Evolutionary conservation across 2,329 filamentous ascomycete genomes (phyloP), one percentile per base, ranked within the genome.

Genomic region (Emydomyces testavorans): DNA sequence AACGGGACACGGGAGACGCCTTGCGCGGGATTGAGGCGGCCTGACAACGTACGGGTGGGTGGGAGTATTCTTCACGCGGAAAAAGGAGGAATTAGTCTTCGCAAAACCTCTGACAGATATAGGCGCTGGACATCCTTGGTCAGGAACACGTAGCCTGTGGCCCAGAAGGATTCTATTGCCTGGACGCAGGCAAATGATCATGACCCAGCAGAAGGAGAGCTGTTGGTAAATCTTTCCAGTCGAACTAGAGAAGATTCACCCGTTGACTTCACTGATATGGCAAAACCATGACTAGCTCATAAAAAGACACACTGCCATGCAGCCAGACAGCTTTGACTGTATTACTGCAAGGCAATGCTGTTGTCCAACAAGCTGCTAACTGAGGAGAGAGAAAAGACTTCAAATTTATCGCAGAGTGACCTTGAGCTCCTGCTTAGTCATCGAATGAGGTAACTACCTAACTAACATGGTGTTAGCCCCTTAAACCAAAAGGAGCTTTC

Each of bases 151-250:
- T 38, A 47, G 32, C 41, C 40, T 26, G 31, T 42, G 39, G 48
- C 44, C 48, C 44, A 38, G 48, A 46, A 42, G 28, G 43, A 50
- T 50, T 46, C 40, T 48, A 58, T 58, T 61, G 57, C 61, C 57
- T 60, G 60, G 53, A 54, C 59, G 53, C 51, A 65, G 58, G 58
- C 61, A 67, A 59, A 58, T 59, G 62, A 61, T 65, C 66, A 69
- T 69, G 66, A 66, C 65, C 65, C 63, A 61, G 59, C 38, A 15
- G 32, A 11, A 24, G 16, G 36, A 31, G 16, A 50, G 52, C 56
- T 49, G 58, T 54, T 55, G 54, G 44, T 52, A 53, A 24, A 38
- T n/a, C 4, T 56, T 53, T 49, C 52, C 50, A 53, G 54, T 54
- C 51, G 50, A 54, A 59, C 46, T 36, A 48, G 15, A 21, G 7